These are phyloP conservation scores for Leishmania braziliensis DNA, from an alignment of 208 protist genomes.

Conservation along the genomic window DNA sequence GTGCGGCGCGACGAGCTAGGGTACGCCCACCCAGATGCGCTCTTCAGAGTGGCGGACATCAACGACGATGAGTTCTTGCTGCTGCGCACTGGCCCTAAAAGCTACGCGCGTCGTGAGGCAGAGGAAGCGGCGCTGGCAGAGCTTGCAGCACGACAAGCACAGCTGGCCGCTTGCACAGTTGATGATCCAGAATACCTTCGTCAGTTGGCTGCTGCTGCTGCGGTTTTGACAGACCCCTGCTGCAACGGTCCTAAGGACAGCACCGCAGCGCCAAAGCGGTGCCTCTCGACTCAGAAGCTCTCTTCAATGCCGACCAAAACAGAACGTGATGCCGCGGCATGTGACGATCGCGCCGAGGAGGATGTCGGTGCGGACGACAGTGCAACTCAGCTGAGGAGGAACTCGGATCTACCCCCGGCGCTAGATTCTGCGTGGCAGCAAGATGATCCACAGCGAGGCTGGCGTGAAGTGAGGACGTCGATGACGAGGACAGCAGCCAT, in stretches of 20 bases:
- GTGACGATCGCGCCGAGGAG: neutral
- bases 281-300: neutral
- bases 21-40: conserved; percentile 42
- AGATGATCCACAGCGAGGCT: conserved; percentile 18
- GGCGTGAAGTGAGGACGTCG: neutral
- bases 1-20: conserved; percentile 38
- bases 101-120: conserved; percentile 12
- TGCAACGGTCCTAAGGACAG: neutral
- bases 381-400: neutral
- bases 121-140: conserved; percentile 14
- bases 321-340: neutral
- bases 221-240: neutral
- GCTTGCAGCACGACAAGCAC: conserved; percentile 7
- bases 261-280: neutral
- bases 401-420: neutral
- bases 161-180: conserved; percentile 19
- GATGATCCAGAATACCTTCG: conserved; percentile 9
- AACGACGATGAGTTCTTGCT: conserved; percentile 80
- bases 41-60: conserved; percentile 74
- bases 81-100: conserved; percentile 42
- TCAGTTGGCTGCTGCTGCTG: conserved; percentile 8
- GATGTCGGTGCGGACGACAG: neutral
- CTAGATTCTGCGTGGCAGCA: conserved; percentile 16
- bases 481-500: neutral
- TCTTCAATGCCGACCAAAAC: no score